Base-by-base conservation (phyloP, 2,329 filamentous ascomycete species). In the Coleophoma crateriformis region DNA sequence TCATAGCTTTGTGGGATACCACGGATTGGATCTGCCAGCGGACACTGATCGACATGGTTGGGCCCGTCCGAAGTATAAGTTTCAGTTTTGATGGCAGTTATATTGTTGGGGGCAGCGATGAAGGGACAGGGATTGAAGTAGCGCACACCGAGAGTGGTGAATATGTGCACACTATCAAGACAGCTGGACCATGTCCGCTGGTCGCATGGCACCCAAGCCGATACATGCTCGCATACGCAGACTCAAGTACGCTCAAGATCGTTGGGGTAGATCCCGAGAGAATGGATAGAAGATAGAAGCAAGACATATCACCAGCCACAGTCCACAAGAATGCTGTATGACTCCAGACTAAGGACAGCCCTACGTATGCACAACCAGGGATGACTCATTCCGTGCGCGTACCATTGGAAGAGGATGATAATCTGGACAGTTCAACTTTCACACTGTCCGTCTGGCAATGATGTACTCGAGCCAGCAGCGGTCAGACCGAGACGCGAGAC, bases 11-110 rank as follows among this genome's bases (percentile, higher is more conserved):
- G 3, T 92, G 87, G 84, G 87, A 91, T 60, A 90, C 87, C 3
- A 76, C 77, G 38, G 83, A 88, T 57, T 90, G 87, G 85, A 81
- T 88, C 49, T 90, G 87, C 62, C 78, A 84, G 60, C 78, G 84
- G 52, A 89, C 86, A 1, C 73, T 90, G 39, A 82, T 82, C 34
- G 76, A 79, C 58, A 85, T 88, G 71, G 75, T 78, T 10, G 85
- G 85, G 1, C 81, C 86, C 3, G 82, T 91, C 27, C 78, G 81
- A 61, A 87, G 80, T 62, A 74, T 91, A 50, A 61, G 85, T 61
- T 92, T 91, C 64, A 87, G 81, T 14, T 91, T 87, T 67, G 87
- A 91, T 59, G 87, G 88, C 1, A 84, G 80, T 60, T 92, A 84
- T 62, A 70, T 91, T 20, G 81, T 85, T 2, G 87, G 83, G 10